A percentile compares a stretch with the other conserved stretches of the same genome.
phyloP scores from a whole-genome alignment of 148 eudicot genomes.

The Tetragonia tetragonoides region DNA sequence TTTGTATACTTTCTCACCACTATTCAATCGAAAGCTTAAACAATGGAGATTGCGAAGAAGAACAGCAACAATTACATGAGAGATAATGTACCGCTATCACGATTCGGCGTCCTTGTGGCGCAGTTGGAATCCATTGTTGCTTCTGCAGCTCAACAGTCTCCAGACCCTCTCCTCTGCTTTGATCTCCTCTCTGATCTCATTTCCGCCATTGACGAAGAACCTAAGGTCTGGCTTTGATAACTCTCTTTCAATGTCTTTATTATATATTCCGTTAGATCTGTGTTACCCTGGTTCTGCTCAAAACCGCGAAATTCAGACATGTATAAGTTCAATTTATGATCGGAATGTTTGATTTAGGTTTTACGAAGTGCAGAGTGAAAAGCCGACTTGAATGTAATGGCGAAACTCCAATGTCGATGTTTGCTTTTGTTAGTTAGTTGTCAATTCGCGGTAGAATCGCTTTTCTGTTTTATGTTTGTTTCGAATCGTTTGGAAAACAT shows the following conservation, averaged over 20 bases:
- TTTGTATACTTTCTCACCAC: background rate
- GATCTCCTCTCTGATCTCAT: constrained; percentile 97
- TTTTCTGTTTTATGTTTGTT: background rate
- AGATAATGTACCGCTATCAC: constrained; percentile 67
- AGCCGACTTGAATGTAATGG: background rate
- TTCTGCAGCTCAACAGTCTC: constrained; percentile 73
- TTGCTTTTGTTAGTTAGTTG: background rate
- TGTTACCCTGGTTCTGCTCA: constrained; percentile 7
- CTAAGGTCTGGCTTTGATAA: constrained; percentile 49
- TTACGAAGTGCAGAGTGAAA: constrained; percentile 1
- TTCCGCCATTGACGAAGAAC: constrained; percentile 72
- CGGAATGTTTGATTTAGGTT: background rate
- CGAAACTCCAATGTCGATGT: background rate
- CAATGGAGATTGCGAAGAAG: constrained; percentile 67
- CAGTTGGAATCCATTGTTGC: constrained; percentile 88
- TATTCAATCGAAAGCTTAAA: constrained; percentile 4
- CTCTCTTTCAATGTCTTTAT: background rate
- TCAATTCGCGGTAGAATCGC: background rate
- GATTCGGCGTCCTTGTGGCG: constrained; percentile 89
- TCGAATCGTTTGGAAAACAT: background rate
- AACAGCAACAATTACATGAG: constrained; percentile 19
- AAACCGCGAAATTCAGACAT: background rate
- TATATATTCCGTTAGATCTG: background rate
- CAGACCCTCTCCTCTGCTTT: constrained; percentile 87
- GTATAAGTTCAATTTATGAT: background rate